These are phyloP conservation scores for Xylaria polymorpha DNA, from an alignment of 2,329 filamentous ascomycete genomes.

Conservation along the genomic window DNA sequence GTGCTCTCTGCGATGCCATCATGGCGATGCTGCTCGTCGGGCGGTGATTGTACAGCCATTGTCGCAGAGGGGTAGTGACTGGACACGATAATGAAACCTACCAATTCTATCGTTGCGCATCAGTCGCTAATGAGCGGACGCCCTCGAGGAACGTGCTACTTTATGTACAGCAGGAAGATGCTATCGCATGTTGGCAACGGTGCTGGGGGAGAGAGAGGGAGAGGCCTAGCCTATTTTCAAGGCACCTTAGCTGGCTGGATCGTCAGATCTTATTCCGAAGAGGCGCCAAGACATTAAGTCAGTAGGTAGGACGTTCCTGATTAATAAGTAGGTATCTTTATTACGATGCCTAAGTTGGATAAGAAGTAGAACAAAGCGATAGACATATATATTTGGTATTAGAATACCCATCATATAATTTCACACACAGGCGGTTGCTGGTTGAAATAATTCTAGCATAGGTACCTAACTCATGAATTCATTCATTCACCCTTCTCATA, in stretches of 20 bases:
- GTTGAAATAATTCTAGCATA: no score
- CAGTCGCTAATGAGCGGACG: conserved; percentile 11
- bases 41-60: conserved; percentile 25
- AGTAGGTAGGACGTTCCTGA: background rate
- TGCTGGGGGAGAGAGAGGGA: background rate
- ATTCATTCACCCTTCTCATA: no score
- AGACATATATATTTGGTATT: background rate
- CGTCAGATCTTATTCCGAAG: conserved; percentile 17
- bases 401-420: no score
- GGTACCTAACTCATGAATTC: no score
- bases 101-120: background rate
- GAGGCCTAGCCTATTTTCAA: background rate
- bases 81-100: background rate
- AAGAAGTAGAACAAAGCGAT: background rate
- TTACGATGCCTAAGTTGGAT: background rate
- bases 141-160: background rate
- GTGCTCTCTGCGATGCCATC: conserved; percentile 22
- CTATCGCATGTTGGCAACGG: background rate
- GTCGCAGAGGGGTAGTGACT: background rate
- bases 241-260: conserved; percentile 1
- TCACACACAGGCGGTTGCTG: no score
- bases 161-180: conserved; percentile 1
- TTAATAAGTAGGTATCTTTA: background rate
- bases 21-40: conserved; percentile 14
- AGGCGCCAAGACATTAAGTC: conserved; percentile 4